Evolutionary conservation across 1,139 yeast genomes (phyloP).

Genomic region (Yarrowia galli): DNA sequence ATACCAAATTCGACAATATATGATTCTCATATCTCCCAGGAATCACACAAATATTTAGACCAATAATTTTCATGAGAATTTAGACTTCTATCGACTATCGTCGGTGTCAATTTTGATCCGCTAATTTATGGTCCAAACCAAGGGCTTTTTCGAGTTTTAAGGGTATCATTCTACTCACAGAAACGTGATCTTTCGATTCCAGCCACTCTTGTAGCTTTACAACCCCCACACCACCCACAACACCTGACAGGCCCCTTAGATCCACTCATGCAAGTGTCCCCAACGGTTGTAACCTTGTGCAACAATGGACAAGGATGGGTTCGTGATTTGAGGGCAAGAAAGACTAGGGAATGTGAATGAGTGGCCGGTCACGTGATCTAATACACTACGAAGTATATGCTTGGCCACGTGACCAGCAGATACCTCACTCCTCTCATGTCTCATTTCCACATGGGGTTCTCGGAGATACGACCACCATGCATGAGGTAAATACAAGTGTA

Average conservation of each 20-base stretch:
- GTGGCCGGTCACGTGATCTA: not conserved
- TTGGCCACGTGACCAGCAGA: no score
- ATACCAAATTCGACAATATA: not conserved
- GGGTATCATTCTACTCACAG: not conserved
- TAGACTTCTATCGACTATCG: not conserved
- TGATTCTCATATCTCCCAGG: not conserved
- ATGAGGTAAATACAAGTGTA: slow-evolving; percentile 15
- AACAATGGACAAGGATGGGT: no score
- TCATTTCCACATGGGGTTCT: not conserved
- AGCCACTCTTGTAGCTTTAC: not conserved
- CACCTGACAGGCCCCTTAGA: not conserved
- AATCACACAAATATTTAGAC: not conserved
- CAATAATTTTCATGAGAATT: slow-evolving; percentile 3
- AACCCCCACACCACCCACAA: no score
- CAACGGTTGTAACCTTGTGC: slow-evolving; percentile 19
- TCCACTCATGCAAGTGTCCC: slow-evolving; percentile 22
- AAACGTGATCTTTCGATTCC: not conserved
- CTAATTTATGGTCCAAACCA: not conserved
- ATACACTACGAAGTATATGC: no score
- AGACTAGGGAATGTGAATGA: no score
- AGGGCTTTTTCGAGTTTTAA: not conserved
- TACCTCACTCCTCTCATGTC: no score
- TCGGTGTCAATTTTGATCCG: not conserved
- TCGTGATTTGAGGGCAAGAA: no score
- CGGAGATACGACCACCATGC: slow-evolving; percentile 25